Percentiles rank a stretch among this genome's conserved stretches.
Conservation (phyloP, 2,329 filamentous ascomycete genomes). For the Talaromyces sp. region DNA sequence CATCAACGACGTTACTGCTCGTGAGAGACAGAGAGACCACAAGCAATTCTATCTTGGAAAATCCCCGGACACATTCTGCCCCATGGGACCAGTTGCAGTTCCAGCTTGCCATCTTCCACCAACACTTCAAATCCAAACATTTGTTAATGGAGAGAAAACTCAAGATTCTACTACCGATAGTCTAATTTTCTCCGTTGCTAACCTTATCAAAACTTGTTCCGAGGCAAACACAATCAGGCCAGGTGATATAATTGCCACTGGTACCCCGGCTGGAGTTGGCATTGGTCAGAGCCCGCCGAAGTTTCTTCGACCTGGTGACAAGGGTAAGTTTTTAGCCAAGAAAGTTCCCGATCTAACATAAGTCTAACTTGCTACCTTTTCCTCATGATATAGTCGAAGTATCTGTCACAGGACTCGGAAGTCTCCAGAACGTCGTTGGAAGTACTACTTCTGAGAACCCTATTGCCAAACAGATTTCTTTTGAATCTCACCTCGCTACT, state of each 20-base stretch:
- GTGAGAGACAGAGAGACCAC: background rate
- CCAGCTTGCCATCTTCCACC: conserved; percentile 30
- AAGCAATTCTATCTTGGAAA: background rate
- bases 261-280: background rate
- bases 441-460: background rate
- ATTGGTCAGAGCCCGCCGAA: background rate
- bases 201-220: background rate
- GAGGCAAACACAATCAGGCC: background rate
- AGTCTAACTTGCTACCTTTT: too few species aligned
- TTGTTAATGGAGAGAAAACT: conserved; percentile 47
- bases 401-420: background rate
- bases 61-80: background rate
- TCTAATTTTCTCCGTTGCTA: background rate
- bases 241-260: background rate
- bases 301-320: background rate
- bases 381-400: background rate
- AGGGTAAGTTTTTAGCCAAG: background rate
- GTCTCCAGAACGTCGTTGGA: background rate
- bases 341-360: too few species aligned
- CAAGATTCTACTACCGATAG: conserved; percentile 37
- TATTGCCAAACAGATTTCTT: too few species aligned
- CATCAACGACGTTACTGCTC: conserved; percentile 33
- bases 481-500: too few species aligned
- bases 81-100: background rate
- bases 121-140: conserved; percentile 38